Conservation (phyloP, 176 grass and related monocot genomes). For the Paspalum vaginatum region DNA sequence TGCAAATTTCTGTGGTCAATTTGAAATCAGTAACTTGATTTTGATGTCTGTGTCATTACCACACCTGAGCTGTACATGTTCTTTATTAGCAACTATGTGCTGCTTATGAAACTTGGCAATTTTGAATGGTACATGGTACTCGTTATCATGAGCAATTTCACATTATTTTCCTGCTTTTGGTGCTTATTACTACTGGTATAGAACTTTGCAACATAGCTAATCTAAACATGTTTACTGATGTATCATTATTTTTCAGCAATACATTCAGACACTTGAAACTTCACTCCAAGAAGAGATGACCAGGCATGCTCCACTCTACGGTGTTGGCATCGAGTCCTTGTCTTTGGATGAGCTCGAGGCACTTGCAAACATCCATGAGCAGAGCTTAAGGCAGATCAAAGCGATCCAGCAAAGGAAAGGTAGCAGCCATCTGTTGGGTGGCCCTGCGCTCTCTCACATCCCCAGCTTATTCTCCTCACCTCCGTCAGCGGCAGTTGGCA, state of each 20-base stretch:
- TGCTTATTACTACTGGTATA: neutral
- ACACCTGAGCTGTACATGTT: neutral
- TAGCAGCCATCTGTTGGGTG: conserved; percentile 56
- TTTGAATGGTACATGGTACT: neutral
- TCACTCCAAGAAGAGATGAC: conserved; percentile 95
- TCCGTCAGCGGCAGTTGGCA: conserved; percentile 58
- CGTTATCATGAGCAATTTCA: conserved; percentile 13
- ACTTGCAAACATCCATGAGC: conserved; percentile 80
- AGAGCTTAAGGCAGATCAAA: conserved; percentile 74
- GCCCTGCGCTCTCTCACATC: conserved; percentile 50
- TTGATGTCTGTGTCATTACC: conserved; percentile 8
- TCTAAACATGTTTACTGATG: conserved; percentile 25
- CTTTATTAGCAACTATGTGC: neutral
- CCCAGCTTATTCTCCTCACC: conserved; percentile 62
- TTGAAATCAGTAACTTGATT: conserved; percentile 1
- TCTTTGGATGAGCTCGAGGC: conserved; percentile 79
- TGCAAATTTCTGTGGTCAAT: neutral
- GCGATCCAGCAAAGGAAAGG: conserved; percentile 69
- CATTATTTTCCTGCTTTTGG: neutral
- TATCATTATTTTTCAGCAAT: conserved; percentile 77
- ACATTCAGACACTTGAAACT: conserved; percentile 79
- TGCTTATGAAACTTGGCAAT: neutral
- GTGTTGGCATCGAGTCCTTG: conserved; percentile 72
- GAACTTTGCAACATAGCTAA: conserved; percentile 10
- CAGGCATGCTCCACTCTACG: conserved; percentile 83